Base-by-base conservation (phyloP, 2,329 filamentous ascomycete genomes). In the Botryosphaeria agaves region DNA sequence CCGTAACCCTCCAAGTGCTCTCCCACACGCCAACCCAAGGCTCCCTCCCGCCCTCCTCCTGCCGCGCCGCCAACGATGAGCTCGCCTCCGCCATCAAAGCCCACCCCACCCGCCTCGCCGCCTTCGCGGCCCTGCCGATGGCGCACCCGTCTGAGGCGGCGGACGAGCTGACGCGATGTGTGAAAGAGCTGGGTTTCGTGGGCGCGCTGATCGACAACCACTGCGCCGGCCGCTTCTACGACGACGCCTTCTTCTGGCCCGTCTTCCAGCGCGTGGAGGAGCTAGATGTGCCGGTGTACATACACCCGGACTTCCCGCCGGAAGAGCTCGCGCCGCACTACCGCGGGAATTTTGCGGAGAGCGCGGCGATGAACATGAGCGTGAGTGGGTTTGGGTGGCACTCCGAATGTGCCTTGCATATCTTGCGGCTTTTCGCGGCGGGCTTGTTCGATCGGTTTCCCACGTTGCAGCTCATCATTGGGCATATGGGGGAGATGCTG, bases 31-130 rank as follows among this genome's bases (percentile, higher is more conserved):
- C 41, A n/a, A 15, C 16, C 14, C 15, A 18, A 11, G 19, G 11
- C 76, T 18, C 72, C 68, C n/a, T n/a, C n/a, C 11, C 73, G 73
- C 51, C 25, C 25, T 76, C 76, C 49, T 76, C 68, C 48, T 66
- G 62, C 42, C 52, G 68, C 20, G 34, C 29, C 16, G 41, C 38
- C 28, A 58, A 59, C 35, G 41, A 55, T 26, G 42, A 51, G 14
- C 44, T 57, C 7, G 35, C 42, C 2, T 14, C 36, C 2, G 45
- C 47, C 2, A 44, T 56, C n/a, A 29, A 36, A 6, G 29, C 37
- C 19, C 32, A 53, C 21, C 48, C 50, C 2, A 47, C 43, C 11
- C 57, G 56, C 19, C 51, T 62, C 17, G 51, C 51, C 3, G 59
- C 50, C 5, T 55, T 64, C 33, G 58, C 58, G 3, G 40, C 55